A percentile compares a stretch with the other conserved stretches of the same genome.
phyloP scores from a whole-genome alignment of 192 early-diverging fungal genomes.

The Podila epicladia region DNA sequence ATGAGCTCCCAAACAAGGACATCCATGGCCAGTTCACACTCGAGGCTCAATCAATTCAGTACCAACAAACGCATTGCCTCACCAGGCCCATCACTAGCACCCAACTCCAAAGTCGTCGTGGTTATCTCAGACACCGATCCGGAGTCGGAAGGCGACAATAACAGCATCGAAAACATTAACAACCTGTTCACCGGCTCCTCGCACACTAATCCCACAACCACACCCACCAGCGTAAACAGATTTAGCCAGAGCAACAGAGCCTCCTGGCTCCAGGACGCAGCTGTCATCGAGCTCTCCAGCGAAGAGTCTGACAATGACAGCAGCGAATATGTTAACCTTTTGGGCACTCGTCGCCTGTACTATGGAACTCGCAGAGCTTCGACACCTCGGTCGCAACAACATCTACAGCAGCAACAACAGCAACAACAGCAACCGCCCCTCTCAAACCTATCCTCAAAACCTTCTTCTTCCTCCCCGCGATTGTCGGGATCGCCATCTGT shows the following conservation, averaged over 20 bases:
- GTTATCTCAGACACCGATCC: conserved; percentile 6
- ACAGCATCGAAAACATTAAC: not conserved
- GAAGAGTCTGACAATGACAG: not conserved
- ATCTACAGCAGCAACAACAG: too few relatives aligned
- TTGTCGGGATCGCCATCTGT: too few relatives aligned
- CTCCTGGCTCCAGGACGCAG: not conserved
- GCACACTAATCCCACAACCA: not conserved
- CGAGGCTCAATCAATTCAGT: too few relatives aligned
- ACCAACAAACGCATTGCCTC: not conserved
- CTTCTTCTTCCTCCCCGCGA: too few relatives aligned
- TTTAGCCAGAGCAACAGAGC: not conserved
- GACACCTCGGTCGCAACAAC: too few relatives aligned
- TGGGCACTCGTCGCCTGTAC: too few relatives aligned
- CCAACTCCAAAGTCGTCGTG: not conserved
- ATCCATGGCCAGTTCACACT: too few relatives aligned
- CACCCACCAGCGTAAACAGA: not conserved
- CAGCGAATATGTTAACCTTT: not conserved
- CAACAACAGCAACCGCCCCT: too few relatives aligned
- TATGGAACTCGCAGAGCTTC: too few relatives aligned
- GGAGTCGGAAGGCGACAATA: not conserved
- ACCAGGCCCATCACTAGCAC: not conserved
- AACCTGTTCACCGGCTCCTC: not conserved
- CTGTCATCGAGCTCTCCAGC: not conserved
- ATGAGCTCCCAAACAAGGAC: too few relatives aligned
- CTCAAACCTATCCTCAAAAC: too few relatives aligned